Base-by-base conservation (phyloP, 2,329 filamentous ascomycete species). In the Plectosphaerella plurivora region DNA sequence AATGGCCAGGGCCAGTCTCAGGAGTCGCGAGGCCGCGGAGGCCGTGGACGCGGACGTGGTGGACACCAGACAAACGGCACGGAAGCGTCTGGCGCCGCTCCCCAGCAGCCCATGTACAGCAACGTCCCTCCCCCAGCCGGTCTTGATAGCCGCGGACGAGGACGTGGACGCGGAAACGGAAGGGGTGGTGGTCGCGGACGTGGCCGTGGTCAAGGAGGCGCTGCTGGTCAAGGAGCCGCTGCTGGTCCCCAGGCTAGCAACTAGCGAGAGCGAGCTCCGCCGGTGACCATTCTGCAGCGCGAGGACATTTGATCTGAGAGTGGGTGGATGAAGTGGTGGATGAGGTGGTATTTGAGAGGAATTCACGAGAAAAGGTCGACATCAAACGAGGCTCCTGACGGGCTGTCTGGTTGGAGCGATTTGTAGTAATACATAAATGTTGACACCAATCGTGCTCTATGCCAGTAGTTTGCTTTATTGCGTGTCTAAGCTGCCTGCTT, bases 101-200 rank as follows among this genome's bases (percentile, higher is more conserved):
- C 47, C 12, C 53, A 55, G 49, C 54, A 53, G 46, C 46, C 46
- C 24, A 51, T 65, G 35, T 86, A 82, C 60, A 76, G 75, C 53
- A 77, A 77, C 15, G 79, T 86, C 8, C 82, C 83, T 28, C 86
- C 86, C 20, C 86, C 86, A 1, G 67, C 79, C 2, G 77, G 65
- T 44, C 68, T 88, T 12, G 77, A 86, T 56, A 61, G 70, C 20
- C 70, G 70, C 25, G 67, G 73, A 33, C 63, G 69, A 39, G 68
- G 71, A 5, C 68, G 71, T 33, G 69, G 72, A 9, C 68, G 71
- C 51, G 69, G 69, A 12, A 66, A 73, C 14, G 22, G 22, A 22
- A 22, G 22, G 22, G 22, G 28, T 9, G 68, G 75, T 46, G 68
- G 69, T 39, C 64, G 73, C 50, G 73, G 59, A 20, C 49, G 49